A percentile compares a stretch with the other conserved stretches of the same genome.
These are phyloP conservation scores for Saccharomycopsis hybrid DNA, from an alignment of 1,139 yeast genomes.

Conservation along the genomic window DNA sequence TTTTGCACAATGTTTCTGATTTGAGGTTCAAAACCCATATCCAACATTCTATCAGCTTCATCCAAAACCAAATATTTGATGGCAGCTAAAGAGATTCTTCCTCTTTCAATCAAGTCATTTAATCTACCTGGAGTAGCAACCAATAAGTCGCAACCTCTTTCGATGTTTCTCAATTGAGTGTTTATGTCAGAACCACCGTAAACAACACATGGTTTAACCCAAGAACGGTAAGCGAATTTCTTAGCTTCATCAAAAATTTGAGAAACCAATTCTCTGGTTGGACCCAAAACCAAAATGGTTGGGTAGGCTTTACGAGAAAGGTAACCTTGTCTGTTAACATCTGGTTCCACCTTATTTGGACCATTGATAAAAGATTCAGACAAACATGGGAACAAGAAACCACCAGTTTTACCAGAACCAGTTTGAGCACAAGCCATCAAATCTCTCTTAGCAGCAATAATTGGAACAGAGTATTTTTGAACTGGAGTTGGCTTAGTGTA, in stretches of 20 bases:
- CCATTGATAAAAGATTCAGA: slow-evolving; percentile 88
- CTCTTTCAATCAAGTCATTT: slow-evolving; percentile 92
- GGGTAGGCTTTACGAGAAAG: slow-evolving; percentile 65
- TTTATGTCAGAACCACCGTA: slow-evolving; percentile 98
- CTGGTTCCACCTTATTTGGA: slow-evolving; percentile 49
- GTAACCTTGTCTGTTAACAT: neutral
- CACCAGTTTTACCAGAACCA: slow-evolving; percentile 99
- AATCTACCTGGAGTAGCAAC: slow-evolving; percentile 99
- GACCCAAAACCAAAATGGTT: slow-evolving; percentile 92
- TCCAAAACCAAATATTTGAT: slow-evolving; percentile 92
- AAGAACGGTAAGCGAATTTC: slow-evolving; percentile 94
- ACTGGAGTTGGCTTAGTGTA: slow-evolving; percentile 97
- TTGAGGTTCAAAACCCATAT: slow-evolving; percentile 99
- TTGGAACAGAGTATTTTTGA: slow-evolving; percentile 96
- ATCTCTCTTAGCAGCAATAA: slow-evolving; percentile 92
- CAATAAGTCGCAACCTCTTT: slow-evolving; percentile 89
- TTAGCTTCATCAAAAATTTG: slow-evolving; percentile 95
- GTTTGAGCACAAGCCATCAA: slow-evolving; percentile 99
- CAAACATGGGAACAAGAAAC: slow-evolving; percentile 95
- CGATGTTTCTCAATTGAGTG: slow-evolving; percentile 79
- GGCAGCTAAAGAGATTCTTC: slow-evolving; percentile 80
- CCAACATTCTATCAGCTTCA: slow-evolving; percentile 99
- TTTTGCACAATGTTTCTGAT: slow-evolving; percentile 97
- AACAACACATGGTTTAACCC: slow-evolving; percentile 96
- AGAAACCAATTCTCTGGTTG: slow-evolving; percentile 97